phyloP scores from a whole-genome alignment of 2,329 filamentous ascomycete genomes.

The Tolypocladium sp. region DNA sequence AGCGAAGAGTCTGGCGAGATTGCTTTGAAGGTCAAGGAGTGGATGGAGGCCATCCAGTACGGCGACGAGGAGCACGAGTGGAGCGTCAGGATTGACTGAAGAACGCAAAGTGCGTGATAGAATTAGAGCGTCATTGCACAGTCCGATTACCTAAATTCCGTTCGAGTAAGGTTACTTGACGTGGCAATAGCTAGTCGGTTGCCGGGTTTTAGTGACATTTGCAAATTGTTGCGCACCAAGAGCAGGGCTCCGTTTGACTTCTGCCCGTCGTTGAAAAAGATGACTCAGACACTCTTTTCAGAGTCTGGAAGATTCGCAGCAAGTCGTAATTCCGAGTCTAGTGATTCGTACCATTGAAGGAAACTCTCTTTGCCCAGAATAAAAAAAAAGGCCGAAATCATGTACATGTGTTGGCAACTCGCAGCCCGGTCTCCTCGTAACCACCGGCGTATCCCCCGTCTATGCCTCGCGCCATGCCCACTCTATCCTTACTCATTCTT shows the following conservation, averaged over 20 bases:
- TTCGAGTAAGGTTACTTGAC: not conserved
- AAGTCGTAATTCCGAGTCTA: slow-evolving; percentile 14
- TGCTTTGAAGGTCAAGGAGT: slow-evolving; percentile 80
- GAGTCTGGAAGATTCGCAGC: not conserved
- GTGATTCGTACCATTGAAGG: slow-evolving; percentile 19
- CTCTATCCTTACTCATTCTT: slow-evolving; percentile 35
- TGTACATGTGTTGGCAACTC: slow-evolving; percentile 16
- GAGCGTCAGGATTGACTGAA: slow-evolving; percentile 52
- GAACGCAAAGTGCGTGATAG: not conserved
- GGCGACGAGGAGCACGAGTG: slow-evolving; percentile 87
- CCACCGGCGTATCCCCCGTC: not conserved
- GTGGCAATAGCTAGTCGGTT: not conserved
- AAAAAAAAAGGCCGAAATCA: slow-evolving; percentile 18
- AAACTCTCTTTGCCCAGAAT: slow-evolving; percentile 14
- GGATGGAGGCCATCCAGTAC: slow-evolving; percentile 95
- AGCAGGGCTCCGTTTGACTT: not conserved
- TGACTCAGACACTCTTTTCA: not conserved
- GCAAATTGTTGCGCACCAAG: not conserved
- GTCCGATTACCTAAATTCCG: not conserved
- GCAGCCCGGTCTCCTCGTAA: not conserved
- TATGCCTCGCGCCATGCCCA: slow-evolving; percentile 2
- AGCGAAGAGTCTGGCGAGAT: slow-evolving; percentile 82
- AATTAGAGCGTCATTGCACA: not conserved
- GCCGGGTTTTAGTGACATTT: not conserved
- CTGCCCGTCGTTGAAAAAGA: not conserved